phyloP scores from a whole-genome alignment of 176 grass and related monocot species.

The Cenchrus fungigraminus region DNA sequence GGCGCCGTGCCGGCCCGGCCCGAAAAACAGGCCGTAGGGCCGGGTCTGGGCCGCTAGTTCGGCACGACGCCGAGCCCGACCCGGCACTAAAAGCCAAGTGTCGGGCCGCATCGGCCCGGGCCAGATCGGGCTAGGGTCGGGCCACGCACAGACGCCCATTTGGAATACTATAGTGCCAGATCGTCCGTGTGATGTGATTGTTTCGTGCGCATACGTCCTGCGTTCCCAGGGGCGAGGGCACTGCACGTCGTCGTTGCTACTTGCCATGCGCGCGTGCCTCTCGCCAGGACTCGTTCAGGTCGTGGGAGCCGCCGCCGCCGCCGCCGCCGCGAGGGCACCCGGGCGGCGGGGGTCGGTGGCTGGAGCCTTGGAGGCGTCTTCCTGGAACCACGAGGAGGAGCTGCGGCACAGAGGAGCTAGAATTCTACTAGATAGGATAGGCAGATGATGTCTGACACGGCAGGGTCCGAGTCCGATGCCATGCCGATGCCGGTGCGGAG shows the following conservation, averaged over 20 bases:
- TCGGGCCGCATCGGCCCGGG: too few relatives aligned
- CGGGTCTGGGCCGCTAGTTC: too few relatives aligned
- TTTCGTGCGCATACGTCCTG: background rate
- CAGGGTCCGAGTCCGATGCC: background rate
- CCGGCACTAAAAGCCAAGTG: too few relatives aligned
- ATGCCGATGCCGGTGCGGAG: conserved; percentile 35
- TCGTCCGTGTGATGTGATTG: background rate
- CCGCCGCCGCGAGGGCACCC: conserved; percentile 28
- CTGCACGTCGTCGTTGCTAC: conserved; percentile 2
- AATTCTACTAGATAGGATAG: too few relatives aligned
- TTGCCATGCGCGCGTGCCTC: background rate
- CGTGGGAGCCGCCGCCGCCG: background rate
- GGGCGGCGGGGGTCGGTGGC: background rate
- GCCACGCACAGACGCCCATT: too few relatives aligned
- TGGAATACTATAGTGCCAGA: too few relatives aligned
- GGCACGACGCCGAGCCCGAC: too few relatives aligned
- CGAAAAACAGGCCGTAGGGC: too few relatives aligned
- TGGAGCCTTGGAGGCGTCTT: background rate
- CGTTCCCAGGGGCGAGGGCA: background rate
- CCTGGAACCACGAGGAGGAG: background rate
- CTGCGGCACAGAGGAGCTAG: too few relatives aligned
- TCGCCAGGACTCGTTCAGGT: conserved; percentile 23
- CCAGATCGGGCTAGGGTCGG: too few relatives aligned
- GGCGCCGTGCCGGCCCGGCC: too few relatives aligned
- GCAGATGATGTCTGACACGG: background rate